Conservation (phyloP, 805 yeast species). For the Priceomyces castillae region DNA sequence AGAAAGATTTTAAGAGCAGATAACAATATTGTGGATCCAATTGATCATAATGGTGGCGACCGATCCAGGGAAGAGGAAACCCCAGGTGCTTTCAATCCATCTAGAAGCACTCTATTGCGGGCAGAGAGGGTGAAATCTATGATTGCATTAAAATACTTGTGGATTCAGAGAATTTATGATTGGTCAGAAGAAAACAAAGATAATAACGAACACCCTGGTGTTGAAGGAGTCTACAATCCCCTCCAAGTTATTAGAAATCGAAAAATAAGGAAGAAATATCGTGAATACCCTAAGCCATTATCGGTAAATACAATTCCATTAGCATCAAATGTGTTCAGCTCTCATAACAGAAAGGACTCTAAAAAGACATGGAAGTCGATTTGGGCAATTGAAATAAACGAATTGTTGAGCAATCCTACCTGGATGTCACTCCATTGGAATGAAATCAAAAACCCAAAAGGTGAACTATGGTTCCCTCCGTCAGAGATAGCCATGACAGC, state of each 20-base stretch:
- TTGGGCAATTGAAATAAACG: constrained; percentile 68
- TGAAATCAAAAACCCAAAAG: constrained; percentile 45
- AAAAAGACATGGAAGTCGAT: constrained; percentile 43
- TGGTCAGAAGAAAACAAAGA: constrained; percentile 16
- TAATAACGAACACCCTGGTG: constrained; percentile 37
- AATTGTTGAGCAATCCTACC: constrained; percentile 50
- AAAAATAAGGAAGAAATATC: constrained; percentile 49
- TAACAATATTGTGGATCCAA: constrained; percentile 37
- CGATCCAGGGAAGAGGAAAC: constrained; percentile 3
- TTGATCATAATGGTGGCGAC: constrained; percentile 6
- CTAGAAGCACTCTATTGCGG: constrained; percentile 40
- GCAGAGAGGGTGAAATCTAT: constrained; percentile 50
- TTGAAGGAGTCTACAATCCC: constrained; percentile 77
- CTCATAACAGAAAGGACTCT: constrained; percentile 19
- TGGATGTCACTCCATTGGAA: constrained; percentile 61
- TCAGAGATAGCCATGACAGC: constrained; percentile 7
- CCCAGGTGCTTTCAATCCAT: constrained; percentile 15
- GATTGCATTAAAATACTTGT: constrained; percentile 49
- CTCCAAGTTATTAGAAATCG: constrained; percentile 78
- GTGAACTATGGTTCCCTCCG: constrained; percentile 52
- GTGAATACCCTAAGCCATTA: constrained; percentile 45
- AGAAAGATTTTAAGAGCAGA: constrained; percentile 42
- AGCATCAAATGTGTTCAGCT: constrained; percentile 64
- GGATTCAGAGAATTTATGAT: constrained; percentile 42
- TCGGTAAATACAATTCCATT: constrained; percentile 51